phyloP scores from a whole-genome alignment of 164 flowering plant species.

The Protea cynaroides region DNA sequence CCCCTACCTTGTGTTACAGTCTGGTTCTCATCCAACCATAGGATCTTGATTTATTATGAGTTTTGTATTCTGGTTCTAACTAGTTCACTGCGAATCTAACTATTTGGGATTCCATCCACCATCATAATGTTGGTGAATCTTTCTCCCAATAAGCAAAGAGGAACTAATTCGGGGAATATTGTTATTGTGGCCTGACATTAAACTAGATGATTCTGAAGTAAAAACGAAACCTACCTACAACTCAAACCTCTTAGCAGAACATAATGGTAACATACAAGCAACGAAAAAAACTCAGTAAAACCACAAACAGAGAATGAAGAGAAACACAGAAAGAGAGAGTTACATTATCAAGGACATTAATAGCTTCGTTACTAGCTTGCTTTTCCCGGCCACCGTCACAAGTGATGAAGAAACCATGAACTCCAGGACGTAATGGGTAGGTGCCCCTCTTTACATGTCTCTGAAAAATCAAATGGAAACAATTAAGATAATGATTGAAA shows the following conservation, averaged over 20 bases:
- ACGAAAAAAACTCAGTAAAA: background rate
- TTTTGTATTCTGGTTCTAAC: too few species aligned
- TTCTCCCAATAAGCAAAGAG: too few species aligned
- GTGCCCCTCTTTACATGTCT: conserved; percentile 75
- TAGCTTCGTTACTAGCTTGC: conserved; percentile 83
- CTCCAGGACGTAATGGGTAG: conserved; percentile 74
- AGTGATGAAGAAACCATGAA: conserved; percentile 89
- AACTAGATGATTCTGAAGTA: too few species aligned
- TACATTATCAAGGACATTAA: conserved; percentile 76
- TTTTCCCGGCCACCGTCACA: conserved; percentile 95
- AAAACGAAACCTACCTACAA: background rate
- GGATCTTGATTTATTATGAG: too few species aligned
- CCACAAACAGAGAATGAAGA: conserved; percentile 1
- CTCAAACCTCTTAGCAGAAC: background rate
- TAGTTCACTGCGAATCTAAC: too few species aligned
- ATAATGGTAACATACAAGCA: background rate
- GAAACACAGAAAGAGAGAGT: conserved; percentile 1
- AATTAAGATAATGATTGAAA: background rate
- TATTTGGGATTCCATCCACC: too few species aligned
- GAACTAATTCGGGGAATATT: too few species aligned
- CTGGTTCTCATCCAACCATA: too few species aligned
- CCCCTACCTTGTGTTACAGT: too few species aligned
- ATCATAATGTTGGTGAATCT: too few species aligned
- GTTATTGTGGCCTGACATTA: too few species aligned
- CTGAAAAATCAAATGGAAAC: conserved; percentile 27